Conservation (phyloP, 2,329 filamentous ascomycete species). For the Triangularia verruculosa region DNA sequence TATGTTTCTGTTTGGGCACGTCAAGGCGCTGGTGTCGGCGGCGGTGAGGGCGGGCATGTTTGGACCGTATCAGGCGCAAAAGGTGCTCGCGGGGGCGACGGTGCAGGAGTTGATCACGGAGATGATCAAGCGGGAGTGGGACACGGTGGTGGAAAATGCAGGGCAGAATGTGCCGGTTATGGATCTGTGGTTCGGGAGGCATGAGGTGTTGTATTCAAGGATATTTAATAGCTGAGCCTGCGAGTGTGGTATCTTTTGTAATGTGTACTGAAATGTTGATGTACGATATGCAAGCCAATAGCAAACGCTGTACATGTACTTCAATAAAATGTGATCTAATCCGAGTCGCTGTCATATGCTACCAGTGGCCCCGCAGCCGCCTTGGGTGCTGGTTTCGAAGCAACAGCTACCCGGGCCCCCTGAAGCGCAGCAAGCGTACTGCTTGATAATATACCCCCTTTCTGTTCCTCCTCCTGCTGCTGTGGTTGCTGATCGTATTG, state of each 20-base stretch:
- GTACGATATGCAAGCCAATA: too few species aligned
- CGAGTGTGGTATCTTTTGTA: conserved; percentile 17
- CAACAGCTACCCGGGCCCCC: conserved; percentile 51
- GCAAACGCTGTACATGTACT: not conserved
- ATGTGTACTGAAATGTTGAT: too few species aligned
- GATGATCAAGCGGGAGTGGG: conserved; percentile 60
- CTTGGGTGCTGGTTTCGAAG: conserved; percentile 52
- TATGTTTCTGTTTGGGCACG: conserved; percentile 72
- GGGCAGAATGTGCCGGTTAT: conserved; percentile 73
- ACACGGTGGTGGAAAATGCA: conserved; percentile 59
- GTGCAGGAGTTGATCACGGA: conserved; percentile 57
- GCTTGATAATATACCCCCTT: conserved; percentile 72
- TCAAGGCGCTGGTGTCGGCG: conserved; percentile 72
- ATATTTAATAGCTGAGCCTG: conserved; percentile 73
- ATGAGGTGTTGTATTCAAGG: conserved; percentile 78
- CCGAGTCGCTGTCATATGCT: conserved; percentile 75
- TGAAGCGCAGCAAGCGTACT: conserved; percentile 79
- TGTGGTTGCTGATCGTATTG: conserved; percentile 32
- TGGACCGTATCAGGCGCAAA: conserved; percentile 77
- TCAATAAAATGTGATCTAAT: conserved; percentile 16
- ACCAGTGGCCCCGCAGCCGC: conserved; percentile 69
- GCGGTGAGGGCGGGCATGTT: conserved; percentile 74
- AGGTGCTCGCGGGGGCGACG: conserved; percentile 60
- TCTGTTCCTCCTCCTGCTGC: conserved; percentile 37
- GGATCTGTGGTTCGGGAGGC: conserved; percentile 79